Evolutionary conservation across 2,329 filamentous ascomycete genomes (phyloP).

Genomic region (Phialemonium atrogriseum): DNA sequence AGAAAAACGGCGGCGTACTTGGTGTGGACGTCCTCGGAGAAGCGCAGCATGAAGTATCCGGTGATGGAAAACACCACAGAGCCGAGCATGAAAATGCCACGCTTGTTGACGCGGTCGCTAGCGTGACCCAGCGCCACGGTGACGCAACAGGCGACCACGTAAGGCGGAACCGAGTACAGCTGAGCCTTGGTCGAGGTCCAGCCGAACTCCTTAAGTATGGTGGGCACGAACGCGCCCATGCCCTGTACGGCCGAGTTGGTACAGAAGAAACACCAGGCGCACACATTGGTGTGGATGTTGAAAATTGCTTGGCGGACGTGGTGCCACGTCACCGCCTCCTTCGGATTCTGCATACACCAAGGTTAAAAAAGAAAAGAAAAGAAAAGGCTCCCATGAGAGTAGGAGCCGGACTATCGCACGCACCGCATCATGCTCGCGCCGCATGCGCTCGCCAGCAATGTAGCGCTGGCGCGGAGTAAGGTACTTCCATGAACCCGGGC

Average conservation of each 20-base stretch:
- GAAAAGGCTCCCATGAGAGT: neutral
- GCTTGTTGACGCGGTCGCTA: constrained; percentile 4
- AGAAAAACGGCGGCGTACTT: constrained; percentile 6
- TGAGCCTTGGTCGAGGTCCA: constrained; percentile 8
- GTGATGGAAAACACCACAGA: constrained; percentile 4
- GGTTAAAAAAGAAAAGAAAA: no score
- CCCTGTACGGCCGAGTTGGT: constrained; percentile 5
- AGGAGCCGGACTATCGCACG: neutral
- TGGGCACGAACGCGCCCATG: constrained; percentile 7
- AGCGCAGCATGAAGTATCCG: constrained; percentile 4
- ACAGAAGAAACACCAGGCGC: constrained; percentile 7
- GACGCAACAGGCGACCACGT: constrained; percentile 4
- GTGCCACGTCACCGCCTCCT: constrained; percentile 4
- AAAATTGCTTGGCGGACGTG: constrained; percentile 7
- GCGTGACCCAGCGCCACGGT: constrained; percentile 4
- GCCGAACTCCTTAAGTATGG: constrained; percentile 9
- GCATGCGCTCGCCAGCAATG: constrained; percentile 6
- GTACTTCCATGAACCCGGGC: constrained; percentile 4
- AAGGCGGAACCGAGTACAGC: constrained; percentile 7
- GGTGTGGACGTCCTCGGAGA: constrained; percentile 4
- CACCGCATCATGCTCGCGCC: constrained; percentile 5
- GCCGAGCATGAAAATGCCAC: constrained; percentile 6
- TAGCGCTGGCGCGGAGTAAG: constrained; percentile 3
- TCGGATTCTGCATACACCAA: constrained; percentile 2
- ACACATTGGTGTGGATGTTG: constrained; percentile 7